Base-by-base conservation (phyloP, 2,329 filamentous ascomycete genomes). In the Catunica adiposa region DNA sequence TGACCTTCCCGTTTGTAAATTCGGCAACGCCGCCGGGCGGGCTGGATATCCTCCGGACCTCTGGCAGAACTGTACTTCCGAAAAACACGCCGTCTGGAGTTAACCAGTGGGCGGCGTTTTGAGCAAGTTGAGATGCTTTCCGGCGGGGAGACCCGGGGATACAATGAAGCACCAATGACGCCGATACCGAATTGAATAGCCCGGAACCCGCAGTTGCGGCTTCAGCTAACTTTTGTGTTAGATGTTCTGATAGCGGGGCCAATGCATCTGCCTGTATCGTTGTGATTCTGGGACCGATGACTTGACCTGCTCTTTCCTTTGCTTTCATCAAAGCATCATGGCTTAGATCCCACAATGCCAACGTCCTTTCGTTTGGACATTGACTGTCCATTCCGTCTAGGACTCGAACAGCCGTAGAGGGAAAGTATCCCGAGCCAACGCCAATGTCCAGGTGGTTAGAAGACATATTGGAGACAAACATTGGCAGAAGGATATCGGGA, bases 401-500 rank as follows among this genome's bases (percentile, higher is more conserved):
- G 6, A 60, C 59, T 1, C 57, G 58, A 23, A 68, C 60, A 3
- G 64, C 62, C 9, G 57, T 58, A 25, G 65, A 62, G 1, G 67
- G 68, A 51, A 68, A 70, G 59, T 65, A 71, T 9, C 68, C 69
- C 2, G 66, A 67, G 1, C 66, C 69, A n/a, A 70, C 68, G 51
- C 69, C 69, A 23, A 68, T 62, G 60, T 71, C 69, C 20, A 71
- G 65, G 56, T 71, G 69, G 25, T 62, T 61, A n/a, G 59, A 51
- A 4, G 66, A 64, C 55, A 70, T 65, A 58, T 67, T 61, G 31
- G 64, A 61, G 50, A 57, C 57, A 61, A 69, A 70, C 38, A 69
- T 64, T 2, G 66, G 67, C 2, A 67, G 60, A 9, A 68, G 64
- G 9, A 67, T 51, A 3, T 55, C 51, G 0, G 54, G 54, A 7